Evolutionary conservation across 2,329 filamentous ascomycete species (phyloP).

Genomic region (Fusarium domesticum): DNA sequence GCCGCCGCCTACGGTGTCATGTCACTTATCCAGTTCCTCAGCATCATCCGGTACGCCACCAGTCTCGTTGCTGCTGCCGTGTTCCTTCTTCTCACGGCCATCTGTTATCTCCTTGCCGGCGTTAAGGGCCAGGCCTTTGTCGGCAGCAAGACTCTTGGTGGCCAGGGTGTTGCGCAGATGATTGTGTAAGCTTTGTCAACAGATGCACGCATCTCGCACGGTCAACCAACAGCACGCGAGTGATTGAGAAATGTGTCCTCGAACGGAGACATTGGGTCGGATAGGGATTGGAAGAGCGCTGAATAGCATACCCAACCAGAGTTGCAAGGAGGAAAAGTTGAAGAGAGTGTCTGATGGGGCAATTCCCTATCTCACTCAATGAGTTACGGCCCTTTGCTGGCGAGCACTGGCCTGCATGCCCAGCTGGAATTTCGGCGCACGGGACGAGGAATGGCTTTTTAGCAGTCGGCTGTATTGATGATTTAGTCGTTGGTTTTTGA

Average conservation of each 20-base stretch:
- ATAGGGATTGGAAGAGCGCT: neutral
- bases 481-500: constrained; percentile 18
- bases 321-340: constrained; percentile 3
- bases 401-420: constrained; percentile 29
- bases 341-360: constrained; percentile 13
- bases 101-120: constrained; percentile 78
- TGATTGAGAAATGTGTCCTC: neutral
- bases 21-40: constrained; percentile 81
- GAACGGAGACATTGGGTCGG: neutral
- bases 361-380: constrained; percentile 18
- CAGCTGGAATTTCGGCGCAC: constrained; percentile 31
- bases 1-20: constrained; percentile 81
- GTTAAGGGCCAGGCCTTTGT: constrained; percentile 83
- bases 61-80: constrained; percentile 85
- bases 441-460: constrained; percentile 23
- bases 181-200: constrained; percentile 64
- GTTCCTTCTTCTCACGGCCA: constrained; percentile 69
- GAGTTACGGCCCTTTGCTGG: constrained; percentile 24
- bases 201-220: neutral
- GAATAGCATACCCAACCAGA: no score
- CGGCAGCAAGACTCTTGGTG: constrained; percentile 93
- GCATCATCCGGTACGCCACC: constrained; percentile 60
- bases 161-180: constrained; percentile 94
- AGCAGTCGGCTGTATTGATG: constrained; percentile 23
- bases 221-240: neutral